phyloP scores from a whole-genome alignment of 495 filamentous ascomycete genomes.

The Penicillium cinerascens region DNA sequence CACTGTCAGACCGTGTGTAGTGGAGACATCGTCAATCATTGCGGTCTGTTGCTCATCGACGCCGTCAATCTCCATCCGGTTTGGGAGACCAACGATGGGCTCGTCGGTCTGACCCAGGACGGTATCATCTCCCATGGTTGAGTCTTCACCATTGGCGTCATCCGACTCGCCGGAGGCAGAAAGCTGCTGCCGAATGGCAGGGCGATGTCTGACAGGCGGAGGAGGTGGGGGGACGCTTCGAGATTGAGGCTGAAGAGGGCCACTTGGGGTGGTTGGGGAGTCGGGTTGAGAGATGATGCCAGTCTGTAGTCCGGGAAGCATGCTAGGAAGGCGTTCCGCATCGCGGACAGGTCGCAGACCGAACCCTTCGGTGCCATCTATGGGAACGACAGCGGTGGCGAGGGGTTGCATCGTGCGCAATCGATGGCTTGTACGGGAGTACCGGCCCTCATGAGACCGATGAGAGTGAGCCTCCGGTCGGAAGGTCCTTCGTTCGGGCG shows the following conservation, averaged over 20 bases:
- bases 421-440: constrained; percentile 41
- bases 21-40: constrained; percentile 72
- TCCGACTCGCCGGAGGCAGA: constrained; percentile 86
- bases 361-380: constrained; percentile 73
- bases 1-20: constrained; percentile 69
- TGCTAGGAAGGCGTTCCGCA: constrained; percentile 79
- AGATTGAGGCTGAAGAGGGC: constrained; percentile 50
- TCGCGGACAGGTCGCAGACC: constrained; percentile 78
- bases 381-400: constrained; percentile 64
- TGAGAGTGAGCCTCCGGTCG: constrained; percentile 45
- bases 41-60: constrained; percentile 64
- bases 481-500: constrained; percentile 70
- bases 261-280: constrained; percentile 87
- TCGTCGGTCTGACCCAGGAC: constrained; percentile 60
- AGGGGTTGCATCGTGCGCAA: constrained; percentile 62
- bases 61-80: constrained; percentile 73
- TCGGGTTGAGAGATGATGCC: constrained; percentile 82
- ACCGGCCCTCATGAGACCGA: constrained; percentile 57
- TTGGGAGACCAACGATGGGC: constrained; percentile 72
- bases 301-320: constrained; percentile 68
- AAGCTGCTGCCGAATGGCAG: constrained; percentile 81
- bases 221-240: constrained; percentile 40
- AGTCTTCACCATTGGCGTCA: constrained; percentile 74
- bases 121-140: constrained; percentile 62
- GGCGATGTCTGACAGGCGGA: constrained; percentile 54